A percentile compares a stretch with the other conserved stretches of the same genome.
phyloP scores from a whole-genome alignment of 1,284 basidiomycete genomes.

The Cystobasidiaceae sp. region DNA sequence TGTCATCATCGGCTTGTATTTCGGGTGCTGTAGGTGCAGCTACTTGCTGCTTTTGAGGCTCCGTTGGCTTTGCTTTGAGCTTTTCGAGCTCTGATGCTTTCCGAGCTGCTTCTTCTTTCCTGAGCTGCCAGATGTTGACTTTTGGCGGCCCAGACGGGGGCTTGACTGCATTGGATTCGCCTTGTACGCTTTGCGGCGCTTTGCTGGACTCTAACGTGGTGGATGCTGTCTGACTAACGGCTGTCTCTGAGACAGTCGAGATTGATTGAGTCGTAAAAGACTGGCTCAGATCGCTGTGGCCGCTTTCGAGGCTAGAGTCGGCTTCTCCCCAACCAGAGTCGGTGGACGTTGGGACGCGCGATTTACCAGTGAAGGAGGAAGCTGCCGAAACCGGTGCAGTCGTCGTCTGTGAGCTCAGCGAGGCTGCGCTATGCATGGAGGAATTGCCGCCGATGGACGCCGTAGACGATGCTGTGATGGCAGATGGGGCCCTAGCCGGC shows the following conservation, averaged over 20 bases:
- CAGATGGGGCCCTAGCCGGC: no score
- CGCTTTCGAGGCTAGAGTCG: conserved; percentile 6
- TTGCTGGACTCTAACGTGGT: no score
- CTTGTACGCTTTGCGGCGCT: no score
- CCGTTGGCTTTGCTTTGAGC: conserved; percentile 2
- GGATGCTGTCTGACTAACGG: no score
- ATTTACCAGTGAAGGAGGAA: not conserved
- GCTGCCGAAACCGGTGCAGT: not conserved
- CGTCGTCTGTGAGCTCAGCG: not conserved
- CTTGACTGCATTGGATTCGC: no score
- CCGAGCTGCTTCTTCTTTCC: conserved; percentile 14
- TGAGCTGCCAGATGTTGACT: conserved; percentile 27
- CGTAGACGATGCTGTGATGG: not conserved
- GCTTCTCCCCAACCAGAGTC: conserved; percentile 20
- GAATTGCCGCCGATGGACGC: not conserved
- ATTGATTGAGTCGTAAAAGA: not conserved
- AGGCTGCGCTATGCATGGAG: not conserved
- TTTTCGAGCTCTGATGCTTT: conserved; percentile 15
- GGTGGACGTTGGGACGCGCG: not conserved
- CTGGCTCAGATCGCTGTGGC: not conserved
- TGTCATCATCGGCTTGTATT: not conserved
- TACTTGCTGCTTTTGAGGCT: not conserved
- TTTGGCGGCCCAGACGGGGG: conserved; percentile 14
- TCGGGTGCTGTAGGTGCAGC: not conserved
- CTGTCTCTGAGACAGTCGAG: not conserved